Evolutionary conservation across 805 yeast species (phyloP), one percentile per base, ranked within the genome.

Genomic region (Metschnikowia similis): DNA sequence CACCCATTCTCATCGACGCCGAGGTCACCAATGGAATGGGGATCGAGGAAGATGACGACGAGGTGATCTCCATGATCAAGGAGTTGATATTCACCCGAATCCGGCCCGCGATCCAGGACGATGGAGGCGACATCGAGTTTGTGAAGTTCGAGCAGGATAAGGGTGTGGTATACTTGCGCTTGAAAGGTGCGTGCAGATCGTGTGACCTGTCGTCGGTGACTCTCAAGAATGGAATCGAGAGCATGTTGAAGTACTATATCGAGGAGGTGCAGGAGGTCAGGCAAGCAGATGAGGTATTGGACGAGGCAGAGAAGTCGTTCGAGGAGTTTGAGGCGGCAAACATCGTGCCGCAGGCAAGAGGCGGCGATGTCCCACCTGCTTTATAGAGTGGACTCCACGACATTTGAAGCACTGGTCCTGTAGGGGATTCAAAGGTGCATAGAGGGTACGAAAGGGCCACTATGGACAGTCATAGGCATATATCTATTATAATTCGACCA

Each of bases 81-180:
- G 89, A 84, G 63, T 67, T 84, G 55, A 81, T 84, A 35, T 82
- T 82, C 62, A 84, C 89, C 1, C 74, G 87, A 60, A 84, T 84
- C 44, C 76, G 86, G 62, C 89, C 89, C 1, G 88, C 89, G 0
- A 75, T 84, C 53, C 87, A 83, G 62, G 89, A 84, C 52, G 89
- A 84, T 59, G 89, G 89, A 41, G 89, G 89, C 4, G 89, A 84
- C 60, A 78, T 84, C 41, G 87, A 83, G 58, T 84, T 83, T 66
- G 81, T 84, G 32, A 70, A 72, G 1, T 83, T 84, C 59, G 56
- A 55, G 16, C 83, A 81, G 53, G 76, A 75, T 7, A 61, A 71
- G 2, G 89, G 89, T 8, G 74, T 77, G 0, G 88, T 83, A 0
- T 75, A 70, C 48, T 72, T 84, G 58, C 77, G 77, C 62, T 71